Base-by-base conservation (phyloP, 2,329 filamentous ascomycete species). In the Drechslerella coelobrocha region DNA sequence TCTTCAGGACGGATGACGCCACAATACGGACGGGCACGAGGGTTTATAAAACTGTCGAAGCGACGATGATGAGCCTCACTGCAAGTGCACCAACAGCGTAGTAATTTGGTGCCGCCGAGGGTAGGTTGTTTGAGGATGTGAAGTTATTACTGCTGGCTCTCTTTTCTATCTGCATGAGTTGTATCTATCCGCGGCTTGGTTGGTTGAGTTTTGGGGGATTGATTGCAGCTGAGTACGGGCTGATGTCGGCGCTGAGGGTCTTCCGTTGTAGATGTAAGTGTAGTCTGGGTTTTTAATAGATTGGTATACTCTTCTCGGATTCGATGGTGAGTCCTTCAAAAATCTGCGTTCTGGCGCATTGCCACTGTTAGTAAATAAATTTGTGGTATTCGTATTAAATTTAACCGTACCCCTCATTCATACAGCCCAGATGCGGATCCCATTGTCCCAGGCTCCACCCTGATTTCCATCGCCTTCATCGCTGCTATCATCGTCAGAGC, bases 371-470 rank as follows among this genome's bases (percentile, higher is more conserved):
- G 29, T 31, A 12, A 6, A 12, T 31, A 31, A 6, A 31, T 31
- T 6, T 31, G 6, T 12, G 6, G 6, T 31, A 31, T 31, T 6
- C 6, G 29, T 6, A 6, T 6, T 31, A 31, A 31, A 31, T 31
- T 31, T 31, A 6, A 31, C 6, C 29, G 29, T 6, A 12, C 6
- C 12, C 6, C 6, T 31, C 2, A 45, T 23, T 51, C n/a, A 72
- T 34, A 74, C 26, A 19, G 57, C 63, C 75, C 75, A 76, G 37
- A 76, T 59, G 48, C 69, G 75, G 12, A 76, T 41, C 34, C 61
- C 73, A 65, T 75, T 76, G 52, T 76, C 75, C 73, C 69, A 68
- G 6, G 29, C 8, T 17, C 27, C n/a, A n/a, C n/a, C 26, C 21
- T 3, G 9, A 5, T 14, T 10, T 43, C 26, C n/a, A 14, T 23